phyloP scores from a whole-genome alignment of 2,329 filamentous ascomycete genomes.

The Aspergillus ruber region DNA sequence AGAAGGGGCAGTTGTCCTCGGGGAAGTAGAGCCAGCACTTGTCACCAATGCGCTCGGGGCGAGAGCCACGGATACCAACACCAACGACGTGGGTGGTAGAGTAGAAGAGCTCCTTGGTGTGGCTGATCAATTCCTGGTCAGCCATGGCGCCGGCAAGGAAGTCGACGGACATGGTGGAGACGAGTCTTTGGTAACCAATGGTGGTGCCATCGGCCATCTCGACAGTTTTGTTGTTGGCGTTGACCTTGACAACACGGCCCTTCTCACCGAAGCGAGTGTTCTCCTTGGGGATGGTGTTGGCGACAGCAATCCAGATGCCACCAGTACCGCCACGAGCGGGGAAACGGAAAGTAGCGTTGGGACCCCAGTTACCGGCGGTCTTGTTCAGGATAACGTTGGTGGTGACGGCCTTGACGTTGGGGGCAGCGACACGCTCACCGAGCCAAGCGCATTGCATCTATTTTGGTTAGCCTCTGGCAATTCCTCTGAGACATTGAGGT shows the following conservation, averaged over 20 bases:
- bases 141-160: conserved; percentile 79
- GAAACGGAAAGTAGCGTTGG: conserved; percentile 97
- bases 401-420: conserved; percentile 87
- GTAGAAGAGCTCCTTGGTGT: conserved; percentile 92
- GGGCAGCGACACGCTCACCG: conserved; percentile 94
- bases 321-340: conserved; percentile 91
- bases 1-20: conserved; percentile 97
- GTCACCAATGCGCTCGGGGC: conserved; percentile 93
- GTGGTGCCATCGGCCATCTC: conserved; percentile 77
- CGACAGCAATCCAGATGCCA: conserved; percentile 98
- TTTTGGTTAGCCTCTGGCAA: not conserved
- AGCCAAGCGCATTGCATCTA: conserved; percentile 99
- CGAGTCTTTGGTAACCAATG: conserved; percentile 82
- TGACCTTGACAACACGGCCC: conserved; percentile 76
- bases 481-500: not conserved
- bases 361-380: conserved; percentile 94
- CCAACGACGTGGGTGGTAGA: conserved; percentile 96
- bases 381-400: conserved; percentile 95
- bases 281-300: conserved; percentile 82
- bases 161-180: conserved; percentile 96
- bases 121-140: conserved; percentile 71
- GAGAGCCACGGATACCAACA: conserved; percentile 83
- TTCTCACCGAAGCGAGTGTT: conserved; percentile 86
- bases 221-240: conserved; percentile 78
- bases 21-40: conserved; percentile 99